Percentiles rank a stretch among this genome's conserved stretches.
These are phyloP conservation scores for Metschnikowia peoriensis DNA, from an alignment of 805 yeast genomes.

Conservation along the genomic window DNA sequence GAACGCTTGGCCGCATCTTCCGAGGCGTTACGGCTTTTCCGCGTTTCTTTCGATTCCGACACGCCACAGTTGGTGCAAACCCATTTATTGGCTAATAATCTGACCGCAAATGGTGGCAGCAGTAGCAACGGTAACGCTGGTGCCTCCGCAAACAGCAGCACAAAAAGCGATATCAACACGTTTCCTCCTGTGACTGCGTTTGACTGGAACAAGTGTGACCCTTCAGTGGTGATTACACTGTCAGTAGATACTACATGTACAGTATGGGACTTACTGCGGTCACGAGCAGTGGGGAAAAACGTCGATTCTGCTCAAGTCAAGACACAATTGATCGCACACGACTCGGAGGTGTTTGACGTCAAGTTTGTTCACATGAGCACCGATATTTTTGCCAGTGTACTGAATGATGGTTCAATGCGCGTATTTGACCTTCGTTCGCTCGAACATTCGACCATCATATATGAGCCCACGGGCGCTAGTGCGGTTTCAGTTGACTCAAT, in stretches of 20 bases:
- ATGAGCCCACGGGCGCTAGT: conserved; percentile 56
- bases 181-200: conserved; percentile 91
- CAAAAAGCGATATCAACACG: conserved; percentile 42
- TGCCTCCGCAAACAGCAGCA: conserved; percentile 33
- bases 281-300: conserved; percentile 16
- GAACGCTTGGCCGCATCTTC: conserved; percentile 65
- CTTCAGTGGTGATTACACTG: conserved; percentile 72
- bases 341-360: conserved; percentile 91
- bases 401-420: conserved; percentile 92
- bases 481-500: neutral
- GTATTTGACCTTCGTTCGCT: conserved; percentile 85
- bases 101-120: conserved; percentile 36
- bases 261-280: conserved; percentile 75
- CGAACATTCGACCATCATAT: conserved; percentile 92
- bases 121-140: conserved; percentile 25
- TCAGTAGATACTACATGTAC: conserved; percentile 97
- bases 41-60: conserved; percentile 44
- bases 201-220: conserved; percentile 83
- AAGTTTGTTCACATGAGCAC: conserved; percentile 73
- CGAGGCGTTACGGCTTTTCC: conserved; percentile 69
- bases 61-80: conserved; percentile 38
- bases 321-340: conserved; percentile 96
- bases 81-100: conserved; percentile 40
- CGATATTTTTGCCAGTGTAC: conserved; percentile 84
- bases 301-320: conserved; percentile 62